phyloP scores from a whole-genome alignment of 2,329 filamentous ascomycete species.

The Hymenoscyphus fraxineus region DNA sequence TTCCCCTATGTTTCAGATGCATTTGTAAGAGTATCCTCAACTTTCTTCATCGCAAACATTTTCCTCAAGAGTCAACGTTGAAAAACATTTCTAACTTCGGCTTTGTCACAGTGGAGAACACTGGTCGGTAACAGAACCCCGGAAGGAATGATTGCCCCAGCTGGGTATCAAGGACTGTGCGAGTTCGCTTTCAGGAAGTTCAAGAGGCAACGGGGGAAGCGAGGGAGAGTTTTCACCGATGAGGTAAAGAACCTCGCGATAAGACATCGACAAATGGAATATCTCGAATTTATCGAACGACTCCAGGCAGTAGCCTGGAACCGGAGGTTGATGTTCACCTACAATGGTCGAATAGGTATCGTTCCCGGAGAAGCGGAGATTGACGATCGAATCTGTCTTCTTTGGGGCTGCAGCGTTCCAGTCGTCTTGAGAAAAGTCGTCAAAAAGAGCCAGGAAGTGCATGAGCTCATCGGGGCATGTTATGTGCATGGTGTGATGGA shows the following conservation, averaged over 20 bases:
- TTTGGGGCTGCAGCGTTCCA: constrained; percentile 6
- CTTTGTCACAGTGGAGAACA: neutral
- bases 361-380: neutral
- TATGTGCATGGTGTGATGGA: constrained; percentile 15
- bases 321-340: neutral
- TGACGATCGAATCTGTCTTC: constrained; percentile 5
- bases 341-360: neutral
- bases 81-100: no score
- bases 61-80: neutral
- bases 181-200: neutral
- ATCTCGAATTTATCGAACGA: neutral
- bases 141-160: neutral
- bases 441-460: neutral
- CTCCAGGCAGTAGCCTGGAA: neutral
- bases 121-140: neutral
- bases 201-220: neutral
- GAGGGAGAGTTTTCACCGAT: neutral
- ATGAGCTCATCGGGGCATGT: constrained; percentile 9
- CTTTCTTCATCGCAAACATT: neutral
- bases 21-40: neutral
- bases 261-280: neutral
- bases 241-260: neutral
- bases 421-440: neutral
- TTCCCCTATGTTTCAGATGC: neutral
- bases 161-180: neutral